Evolutionary conservation across 2,329 filamentous ascomycete species (phyloP).

Genomic region (Phialocephala subalpina): DNA sequence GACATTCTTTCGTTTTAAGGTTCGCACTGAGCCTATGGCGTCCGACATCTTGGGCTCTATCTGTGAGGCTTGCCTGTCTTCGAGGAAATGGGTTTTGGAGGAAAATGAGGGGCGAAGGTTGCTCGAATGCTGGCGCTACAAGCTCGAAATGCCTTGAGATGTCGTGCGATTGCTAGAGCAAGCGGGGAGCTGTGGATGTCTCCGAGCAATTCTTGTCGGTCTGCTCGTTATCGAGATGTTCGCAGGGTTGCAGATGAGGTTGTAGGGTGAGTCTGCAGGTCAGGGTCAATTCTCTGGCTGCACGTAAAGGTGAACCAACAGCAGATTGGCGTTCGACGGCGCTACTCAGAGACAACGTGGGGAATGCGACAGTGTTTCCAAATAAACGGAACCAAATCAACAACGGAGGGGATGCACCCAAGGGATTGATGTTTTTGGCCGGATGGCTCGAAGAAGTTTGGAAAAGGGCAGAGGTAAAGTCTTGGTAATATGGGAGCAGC

Average conservation of each 20-base stretch:
- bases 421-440: background rate
- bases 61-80: background rate
- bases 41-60: conserved; percentile 56
- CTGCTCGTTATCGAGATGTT: conserved; percentile 4
- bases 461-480: background rate
- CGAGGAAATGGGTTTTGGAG: background rate
- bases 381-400: background rate
- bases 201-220: conserved; percentile 7
- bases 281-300: background rate
- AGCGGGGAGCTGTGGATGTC: conserved; percentile 2
- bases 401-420: background rate
- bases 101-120: background rate
- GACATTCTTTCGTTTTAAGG: conserved; percentile 99
- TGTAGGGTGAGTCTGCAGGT: conserved; percentile 6
- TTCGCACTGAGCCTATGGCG: conserved; percentile 70
- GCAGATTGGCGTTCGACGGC: conserved; percentile 16
- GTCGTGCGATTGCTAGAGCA: conserved; percentile 11
- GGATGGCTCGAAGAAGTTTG: background rate
- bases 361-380: conserved; percentile 11
- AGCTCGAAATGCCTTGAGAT: background rate
- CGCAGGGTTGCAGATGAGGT: conserved; percentile 24
- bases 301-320: conserved; percentile 18
- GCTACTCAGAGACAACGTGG: conserved; percentile 25
- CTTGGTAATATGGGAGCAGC: conserved; percentile 10
- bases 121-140: background rate